Base-by-base conservation (phyloP, 768 basidiomycete species). In the Auriscalpium orientale region DNA sequence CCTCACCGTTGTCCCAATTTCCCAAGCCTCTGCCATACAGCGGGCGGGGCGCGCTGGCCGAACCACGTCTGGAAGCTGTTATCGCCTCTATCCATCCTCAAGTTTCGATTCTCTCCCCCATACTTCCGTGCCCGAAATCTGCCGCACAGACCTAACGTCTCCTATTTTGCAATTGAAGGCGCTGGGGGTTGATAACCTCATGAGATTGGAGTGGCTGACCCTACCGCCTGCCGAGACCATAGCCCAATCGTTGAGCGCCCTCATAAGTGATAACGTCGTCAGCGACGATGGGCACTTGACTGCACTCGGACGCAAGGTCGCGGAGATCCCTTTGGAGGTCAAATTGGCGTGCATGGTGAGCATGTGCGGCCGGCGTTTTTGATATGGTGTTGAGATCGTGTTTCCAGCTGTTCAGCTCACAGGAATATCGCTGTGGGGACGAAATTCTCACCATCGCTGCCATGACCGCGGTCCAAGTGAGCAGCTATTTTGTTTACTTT, bases 391-490 rank as follows among this genome's bases (percentile, higher is more conserved):
- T 28, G 28, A 28, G 28, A 28, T 28, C 28, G 28, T 28, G 28
- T 13, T 15, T 59, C 0, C 58, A 99, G 95, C 68, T 99, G 4
- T 90, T 98, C 61, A 82, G 76, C 56, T 95, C 94, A 18, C 84
- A 86, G 63, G 85, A 89, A 4, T 88, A 87, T 68, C 79, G 80
- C 62, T 99, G 97, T 61, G 92, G 95, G 3, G 93, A 98, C 63
- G 97, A 99, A 66, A 90, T 97, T 49, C 73, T 99, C 53, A 93
- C 94, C 0, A 97, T 99, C 53, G 90, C 93, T 6, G 94, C 97
- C 0, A 98, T 99, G 91, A 89, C 88, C 7, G 80, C 93, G 8
- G 80, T 98, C 8, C 94, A 95, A 74, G 92, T 87, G 51, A 53
- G 71, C 60, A 38, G 5, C 16, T 13, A 6, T 4, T 9, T 16